Evolutionary conservation across 306 rosid species (phyloP), one percentile per base, ranked within the genome.

Genomic region (Carpinus viminea): DNA sequence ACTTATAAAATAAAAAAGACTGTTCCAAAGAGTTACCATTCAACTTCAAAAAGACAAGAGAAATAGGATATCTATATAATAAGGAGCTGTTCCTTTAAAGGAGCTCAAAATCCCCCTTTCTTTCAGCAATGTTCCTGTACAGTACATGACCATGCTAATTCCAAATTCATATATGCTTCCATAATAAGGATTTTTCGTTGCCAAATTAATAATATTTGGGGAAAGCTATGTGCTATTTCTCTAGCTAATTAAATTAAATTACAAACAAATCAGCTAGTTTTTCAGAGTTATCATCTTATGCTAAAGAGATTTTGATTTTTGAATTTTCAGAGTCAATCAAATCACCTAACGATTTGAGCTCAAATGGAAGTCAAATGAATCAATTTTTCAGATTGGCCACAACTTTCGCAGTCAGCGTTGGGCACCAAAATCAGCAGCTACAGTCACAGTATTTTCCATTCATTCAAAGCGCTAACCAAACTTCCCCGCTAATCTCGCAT

Each of bases 401-500:
- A 31, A 31, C 34, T 31, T 31, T 31, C 2, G 34, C 34, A 31
- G 34, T 31, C 34, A 31, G 34, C 34, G 34, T 31, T 31, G 3
- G 34, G 3, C 34, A 31, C 34, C 34, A 2, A 31, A 31, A 31
- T 31, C 34, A 31, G 34, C 34, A 31, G 34, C 34, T 31, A 31
- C 31, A 7, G 11, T 20, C 12, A 3, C 62, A n/a, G 10, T 57
- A 4, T 57, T 21, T 13, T 7, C 41, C 2, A 24, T 60, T 26
- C 38, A 21, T 20, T 28, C 17, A 61, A 4, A 26, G 68, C 4
- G 24, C 70, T 15, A 11, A 28, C 70, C 5, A 17, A 34, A 15
- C 55, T 41, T 24, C 73, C 74, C 94, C 95, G 85, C 86, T 81
- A 88, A 83, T 90, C 87, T 84, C 91, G 88, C 78, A 62, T 8